Conservation (phyloP, 345 rosid species). For the Aquilaria sinensis region DNA sequence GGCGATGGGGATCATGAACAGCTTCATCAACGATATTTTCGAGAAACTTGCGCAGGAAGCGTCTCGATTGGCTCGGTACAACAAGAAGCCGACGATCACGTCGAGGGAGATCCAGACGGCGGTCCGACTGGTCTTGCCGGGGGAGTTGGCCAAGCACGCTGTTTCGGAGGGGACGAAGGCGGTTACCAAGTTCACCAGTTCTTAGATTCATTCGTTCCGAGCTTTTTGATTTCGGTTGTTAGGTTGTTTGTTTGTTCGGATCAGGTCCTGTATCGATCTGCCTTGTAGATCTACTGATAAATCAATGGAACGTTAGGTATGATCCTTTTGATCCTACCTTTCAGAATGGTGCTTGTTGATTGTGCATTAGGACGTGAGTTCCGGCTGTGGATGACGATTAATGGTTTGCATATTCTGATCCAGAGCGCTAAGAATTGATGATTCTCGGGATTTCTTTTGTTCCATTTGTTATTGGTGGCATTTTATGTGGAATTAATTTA, state of each 20-base stretch:
- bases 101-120: slow-evolving; percentile 72
- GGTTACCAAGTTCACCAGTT: slow-evolving; percentile 65
- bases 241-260: background rate
- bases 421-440: too few species aligned
- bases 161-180: slow-evolving; percentile 69
- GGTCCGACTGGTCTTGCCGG: slow-evolving; percentile 57
- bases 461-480: too few species aligned
- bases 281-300: too few species aligned
- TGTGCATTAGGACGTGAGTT: too few species aligned
- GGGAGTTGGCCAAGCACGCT: slow-evolving; percentile 65
- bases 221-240: background rate
- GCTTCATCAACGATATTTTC: slow-evolving; percentile 63
- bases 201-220: slow-evolving; percentile 16
- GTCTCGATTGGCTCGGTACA: slow-evolving; percentile 56
- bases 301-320: too few species aligned
- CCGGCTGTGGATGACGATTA: too few species aligned
- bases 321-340: too few species aligned
- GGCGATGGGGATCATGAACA: slow-evolving; percentile 77
- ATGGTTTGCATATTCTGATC: too few species aligned
- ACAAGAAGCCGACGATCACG: slow-evolving; percentile 67
- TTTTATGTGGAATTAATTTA: too few species aligned
- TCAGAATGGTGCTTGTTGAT: too few species aligned
- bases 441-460: too few species aligned
- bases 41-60: slow-evolving; percentile 68
- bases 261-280: too few species aligned